phyloP scores from a whole-genome alignment of 768 basidiomycete genomes.

The Mycena latifolia region DNA sequence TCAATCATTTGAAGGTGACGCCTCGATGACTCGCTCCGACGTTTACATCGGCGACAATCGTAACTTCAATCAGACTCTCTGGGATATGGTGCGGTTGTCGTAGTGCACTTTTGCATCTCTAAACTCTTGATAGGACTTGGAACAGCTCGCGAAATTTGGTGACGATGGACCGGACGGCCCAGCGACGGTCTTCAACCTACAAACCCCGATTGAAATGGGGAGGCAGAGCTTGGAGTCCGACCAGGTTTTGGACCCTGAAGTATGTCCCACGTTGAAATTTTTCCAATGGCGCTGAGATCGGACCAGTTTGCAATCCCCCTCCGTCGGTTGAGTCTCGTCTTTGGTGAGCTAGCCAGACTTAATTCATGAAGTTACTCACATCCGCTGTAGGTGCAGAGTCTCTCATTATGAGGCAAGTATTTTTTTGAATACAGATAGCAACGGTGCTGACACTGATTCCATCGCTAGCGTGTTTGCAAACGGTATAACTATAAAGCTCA shows the following conservation, averaged over 20 bases:
- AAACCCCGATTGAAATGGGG: slow-evolving; percentile 15
- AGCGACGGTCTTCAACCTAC: slow-evolving; percentile 19
- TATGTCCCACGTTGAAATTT: background rate
- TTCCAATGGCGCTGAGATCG: slow-evolving; percentile 1
- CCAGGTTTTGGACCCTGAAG: slow-evolving; percentile 16
- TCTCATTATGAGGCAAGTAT: slow-evolving; percentile 11
- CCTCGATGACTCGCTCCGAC: slow-evolving; percentile 25
- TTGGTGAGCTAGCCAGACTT: slow-evolving; percentile 15
- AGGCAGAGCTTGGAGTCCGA: slow-evolving; percentile 18
- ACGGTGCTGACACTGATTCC: background rate
- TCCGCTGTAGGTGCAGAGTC: slow-evolving; percentile 11
- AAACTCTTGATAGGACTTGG: slow-evolving; percentile 20
- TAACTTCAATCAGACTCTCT: slow-evolving; percentile 24
- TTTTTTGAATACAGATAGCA: slow-evolving; percentile 12
- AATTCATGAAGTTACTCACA: slow-evolving; percentile 2
- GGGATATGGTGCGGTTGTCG: slow-evolving; percentile 9
- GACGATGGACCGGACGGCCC: slow-evolving; percentile 22
- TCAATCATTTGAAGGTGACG: slow-evolving; percentile 19
- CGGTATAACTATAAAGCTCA: slow-evolving; percentile 23
- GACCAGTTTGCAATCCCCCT: slow-evolving; percentile 13
- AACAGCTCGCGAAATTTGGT: slow-evolving; percentile 17
- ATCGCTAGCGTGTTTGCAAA: slow-evolving; percentile 12
- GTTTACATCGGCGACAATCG: slow-evolving; percentile 19
- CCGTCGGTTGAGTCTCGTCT: slow-evolving; percentile 7
- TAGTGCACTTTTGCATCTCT: background rate